Base-by-base conservation (phyloP, 202 grass and related monocot species). In the Brachypodium distachyon region DNA sequence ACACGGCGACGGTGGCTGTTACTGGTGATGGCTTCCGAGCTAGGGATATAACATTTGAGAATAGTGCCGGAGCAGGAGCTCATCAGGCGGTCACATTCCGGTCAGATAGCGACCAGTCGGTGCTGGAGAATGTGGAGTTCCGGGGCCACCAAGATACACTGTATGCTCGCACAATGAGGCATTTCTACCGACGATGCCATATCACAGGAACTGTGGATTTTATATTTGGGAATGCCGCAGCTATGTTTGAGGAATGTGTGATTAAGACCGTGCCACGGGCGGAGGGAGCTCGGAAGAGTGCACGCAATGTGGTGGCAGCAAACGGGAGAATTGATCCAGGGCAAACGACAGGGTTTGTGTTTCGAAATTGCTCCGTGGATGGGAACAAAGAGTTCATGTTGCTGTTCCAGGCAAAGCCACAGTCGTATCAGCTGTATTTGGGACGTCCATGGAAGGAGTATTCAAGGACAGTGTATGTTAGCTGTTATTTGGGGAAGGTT, bases 361-460 rank as follows among this genome's bases (percentile, higher is more conserved):
- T 98, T 73, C 38, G 17, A 19, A 82, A 83, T 64, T 98, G 95
- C 47, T 77, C 56, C 0, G 72, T 98, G 32, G 88, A 84, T 78
- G 91, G 89, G 6, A 87, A 40, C 56, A 61, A 42, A 6, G 89
- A 92, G 42, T 94, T 88, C 72, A 13, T 87, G 23, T 47, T 32
- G 4, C 61, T 91, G 64, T 92, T 86, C 49, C 26, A 2, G 59
- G 70, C 71, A 55, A 94, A 88, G 17, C 87, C 86, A 3, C 36
- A 61, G 33, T 90, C 85, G 0, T 84, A 98, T 51, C 54, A 74
- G 50, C 52, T 92, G 47, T 94, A 94, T 70, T 76, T 97, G 61
- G 94, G 94, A 10, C 86, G 94, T 16, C 94, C 91, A 42, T 97
- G 94, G 94, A 97, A 97, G 68, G 91, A 92, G 76, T 92, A 88